Base-by-base conservation (phyloP, 257 asterid species). In the Solanum acaule region DNA sequence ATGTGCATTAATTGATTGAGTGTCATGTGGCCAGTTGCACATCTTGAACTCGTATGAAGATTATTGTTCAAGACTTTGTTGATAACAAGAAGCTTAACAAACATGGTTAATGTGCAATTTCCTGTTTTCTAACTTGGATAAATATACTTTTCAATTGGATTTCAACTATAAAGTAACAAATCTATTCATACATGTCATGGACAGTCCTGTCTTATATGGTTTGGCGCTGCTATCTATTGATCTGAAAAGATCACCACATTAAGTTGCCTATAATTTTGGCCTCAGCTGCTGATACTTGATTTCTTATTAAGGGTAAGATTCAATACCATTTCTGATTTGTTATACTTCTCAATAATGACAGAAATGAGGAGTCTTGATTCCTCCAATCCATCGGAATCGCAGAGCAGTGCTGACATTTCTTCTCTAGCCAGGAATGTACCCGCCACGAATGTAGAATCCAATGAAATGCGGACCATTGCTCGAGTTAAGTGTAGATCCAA, bases 291-390 rank as follows among this genome's bases (percentile, higher is more conserved):
- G 27, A 31, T 82, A 20, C 42, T 82, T 31, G 25, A 15, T 27
- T 44, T 49, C 38, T 44, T 44, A 44, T 16, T 3, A 8, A 61
- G 27, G 68, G 68, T 22, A 44, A 79, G 85, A 79, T 79, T 81
- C 68, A 29, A 16, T 65, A 65, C 33, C 33, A 65, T 65, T 65
- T 65, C 34, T 86, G 23, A 52, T 49, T 16, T 18, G 38, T 86
- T 73, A 82, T 87, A 84, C 46, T 59, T 52, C 67, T 86, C 76
- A 76, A 25, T 91, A 46, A 87, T 72, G 90, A 70, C 92, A 93
- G 95, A 92, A 68, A 88, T 92, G 76, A 88, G 75, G 16, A 63
- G 12, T 70, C 10, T 10, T 34, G 87, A 89, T 65, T 72, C 90
- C 68, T 42, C 42, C 77, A 52, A 89, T 63, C 63, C 83, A 83